A percentile compares a stretch with the other conserved stretches of the same genome.
Evolutionary conservation across 1,284 basidiomycete species (phyloP).

Genomic region (Trametes polyzona): DNA sequence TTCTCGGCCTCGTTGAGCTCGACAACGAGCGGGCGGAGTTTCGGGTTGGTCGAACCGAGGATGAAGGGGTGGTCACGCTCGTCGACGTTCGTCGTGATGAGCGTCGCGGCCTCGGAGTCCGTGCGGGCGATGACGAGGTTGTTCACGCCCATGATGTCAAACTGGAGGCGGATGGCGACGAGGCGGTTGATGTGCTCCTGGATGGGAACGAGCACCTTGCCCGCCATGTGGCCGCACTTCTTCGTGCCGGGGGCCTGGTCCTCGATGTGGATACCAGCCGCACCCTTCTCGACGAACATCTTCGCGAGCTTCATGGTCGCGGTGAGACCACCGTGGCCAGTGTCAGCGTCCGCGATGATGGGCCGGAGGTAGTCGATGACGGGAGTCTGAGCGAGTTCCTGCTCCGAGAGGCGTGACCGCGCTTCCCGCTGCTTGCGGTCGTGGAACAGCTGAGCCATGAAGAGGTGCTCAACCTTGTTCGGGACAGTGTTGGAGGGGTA

Average conservation of each 20-base stretch:
- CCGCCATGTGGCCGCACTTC: slow-evolving; percentile 78
- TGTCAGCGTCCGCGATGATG: slow-evolving; percentile 72
- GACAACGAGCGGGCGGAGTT: slow-evolving; percentile 67
- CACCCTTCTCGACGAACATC: slow-evolving; percentile 80
- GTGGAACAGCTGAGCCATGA: slow-evolving; percentile 89
- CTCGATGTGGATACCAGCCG: slow-evolving; percentile 77
- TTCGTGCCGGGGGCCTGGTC: slow-evolving; percentile 80
- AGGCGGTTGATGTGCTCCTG: slow-evolving; percentile 82
- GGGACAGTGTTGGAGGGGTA: slow-evolving; percentile 96
- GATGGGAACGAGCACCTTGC: slow-evolving; percentile 64
- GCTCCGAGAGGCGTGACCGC: slow-evolving; percentile 72
- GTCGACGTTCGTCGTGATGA: slow-evolving; percentile 97
- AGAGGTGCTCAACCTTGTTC: slow-evolving; percentile 88
- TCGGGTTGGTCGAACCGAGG: slow-evolving; percentile 86
- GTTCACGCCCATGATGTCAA: slow-evolving; percentile 81
- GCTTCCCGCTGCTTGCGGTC: slow-evolving; percentile 86
- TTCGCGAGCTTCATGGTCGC: slow-evolving; percentile 76
- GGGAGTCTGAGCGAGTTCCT: slow-evolving; percentile 71
- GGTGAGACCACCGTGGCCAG: slow-evolving; percentile 66
- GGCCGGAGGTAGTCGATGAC: slow-evolving; percentile 67
- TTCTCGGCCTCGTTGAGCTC: slow-evolving; percentile 87
- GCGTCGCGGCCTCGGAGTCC: slow-evolving; percentile 90
- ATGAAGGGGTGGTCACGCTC: slow-evolving; percentile 97
- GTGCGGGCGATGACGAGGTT: slow-evolving; percentile 79
- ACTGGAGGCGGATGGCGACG: slow-evolving; percentile 77